phyloP scores from a whole-genome alignment of 805 yeast genomes.

The Yarrowia sp. region DNA sequence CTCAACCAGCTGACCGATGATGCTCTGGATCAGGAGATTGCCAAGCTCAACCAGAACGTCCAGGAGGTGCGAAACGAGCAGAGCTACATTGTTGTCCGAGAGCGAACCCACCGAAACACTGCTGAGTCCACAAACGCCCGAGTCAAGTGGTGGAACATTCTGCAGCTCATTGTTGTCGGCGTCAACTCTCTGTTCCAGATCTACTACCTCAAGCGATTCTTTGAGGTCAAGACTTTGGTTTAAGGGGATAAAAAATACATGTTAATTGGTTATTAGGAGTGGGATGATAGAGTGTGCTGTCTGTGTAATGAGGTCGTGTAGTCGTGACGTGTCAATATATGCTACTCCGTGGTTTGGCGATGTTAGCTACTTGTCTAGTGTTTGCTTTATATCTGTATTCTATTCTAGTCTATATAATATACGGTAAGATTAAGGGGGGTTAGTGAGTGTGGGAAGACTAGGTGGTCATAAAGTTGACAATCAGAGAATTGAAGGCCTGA shows the following conservation, averaged over 20 bases:
- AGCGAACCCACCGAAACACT: constrained; percentile 96
- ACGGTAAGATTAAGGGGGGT: no score
- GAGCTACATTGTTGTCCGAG: constrained; percentile 89
- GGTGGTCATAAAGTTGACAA: constrained; percentile 42
- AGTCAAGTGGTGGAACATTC: constrained; percentile 96
- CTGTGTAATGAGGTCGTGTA: neutral
- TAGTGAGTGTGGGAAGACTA: neutral
- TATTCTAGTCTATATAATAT: no score
- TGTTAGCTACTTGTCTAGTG: no score
- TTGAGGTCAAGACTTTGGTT: constrained; percentile 89
- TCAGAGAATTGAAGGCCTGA: constrained; percentile 47
- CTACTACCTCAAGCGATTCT: constrained; percentile 87
- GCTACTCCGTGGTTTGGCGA: no score
- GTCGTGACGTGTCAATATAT: neutral
- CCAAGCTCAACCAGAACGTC: constrained; percentile 67
- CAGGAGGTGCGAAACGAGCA: constrained; percentile 87
- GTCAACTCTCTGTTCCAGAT: constrained; percentile 89
- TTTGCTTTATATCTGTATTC: no score
- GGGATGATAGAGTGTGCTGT: neutral
- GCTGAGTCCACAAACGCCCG: constrained; percentile 96
- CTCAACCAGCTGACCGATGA: constrained; percentile 70
- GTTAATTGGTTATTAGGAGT: neutral
- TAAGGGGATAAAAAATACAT: constrained; percentile 38
- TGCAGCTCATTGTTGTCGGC: constrained; percentile 83
- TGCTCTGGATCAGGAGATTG: constrained; percentile 79